Evolutionary conservation across 805 yeast species (phyloP), one percentile per base, ranked within the genome.

Genomic region (Ogataea methylovora): DNA sequence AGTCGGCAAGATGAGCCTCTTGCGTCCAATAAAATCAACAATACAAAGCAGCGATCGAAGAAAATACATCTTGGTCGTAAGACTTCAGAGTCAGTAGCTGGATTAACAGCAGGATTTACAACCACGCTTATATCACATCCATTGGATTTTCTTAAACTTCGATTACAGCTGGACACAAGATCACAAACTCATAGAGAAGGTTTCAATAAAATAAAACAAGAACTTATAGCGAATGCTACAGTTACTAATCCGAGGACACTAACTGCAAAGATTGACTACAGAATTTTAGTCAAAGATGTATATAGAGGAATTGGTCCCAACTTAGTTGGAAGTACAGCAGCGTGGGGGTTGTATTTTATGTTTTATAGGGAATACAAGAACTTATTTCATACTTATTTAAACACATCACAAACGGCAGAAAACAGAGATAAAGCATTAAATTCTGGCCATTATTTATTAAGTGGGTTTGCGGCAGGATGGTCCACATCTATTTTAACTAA

Each of bases 41-140:
- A n/a, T n/a, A n/a, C n/a, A n/a, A n/a, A n/a, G n/a, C n/a, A n/a
- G n/a, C n/a, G n/a, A n/a, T n/a, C n/a, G n/a, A 15, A 18, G 15
- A 12, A 15, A 16, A n/a, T 22, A 14, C 32, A 28, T 8, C 23
- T 37, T 25, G 39, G 44, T 7, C 19, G 41, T 8, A 41, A 44
- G 15, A 32, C 51, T 3, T 35, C 48, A 27, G 92, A 87, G 49
- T 50, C 76, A 0, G 51, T 78, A 1, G 68, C 92, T 0, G 97
- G 97, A 0, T 55, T 88, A 5, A 51, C 76, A 2, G 94, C 96
- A 0, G 98, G 98, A 0, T 69, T 79, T 25, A 56, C 74, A 10
- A 79, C 96, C 6, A 88, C 97, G 1, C 44, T 83, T 2, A 63
- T 81, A 1, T 79, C 90, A 21, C 98, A 92, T 52, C 98, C 98